Evolutionary conservation across 1,284 basidiomycete genomes (phyloP).

Genomic region (Tetrapyrgos nigripes): DNA sequence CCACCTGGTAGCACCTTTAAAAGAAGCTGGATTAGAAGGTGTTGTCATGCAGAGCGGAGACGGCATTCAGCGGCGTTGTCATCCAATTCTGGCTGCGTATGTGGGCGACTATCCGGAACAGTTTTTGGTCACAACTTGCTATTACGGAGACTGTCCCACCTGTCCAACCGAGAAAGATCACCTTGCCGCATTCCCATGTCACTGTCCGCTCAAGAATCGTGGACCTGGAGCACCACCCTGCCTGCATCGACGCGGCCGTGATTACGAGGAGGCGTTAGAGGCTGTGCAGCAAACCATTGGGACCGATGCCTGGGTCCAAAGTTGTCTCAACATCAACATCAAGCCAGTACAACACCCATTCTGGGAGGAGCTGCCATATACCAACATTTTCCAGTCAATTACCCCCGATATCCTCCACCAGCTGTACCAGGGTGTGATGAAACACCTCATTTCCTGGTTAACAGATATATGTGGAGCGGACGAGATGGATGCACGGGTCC

Average conservation of each 20-base stretch:
- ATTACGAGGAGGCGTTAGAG: neutral
- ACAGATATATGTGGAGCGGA: conserved; percentile 2
- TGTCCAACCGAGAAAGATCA: conserved; percentile 11
- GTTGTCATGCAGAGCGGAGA: conserved; percentile 29
- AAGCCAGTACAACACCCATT: conserved; percentile 26
- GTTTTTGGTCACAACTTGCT: conserved; percentile 17
- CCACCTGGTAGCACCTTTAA: conserved; percentile 33
- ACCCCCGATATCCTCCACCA: conserved; percentile 38
- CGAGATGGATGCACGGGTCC: conserved; percentile 20
- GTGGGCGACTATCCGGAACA: conserved; percentile 30
- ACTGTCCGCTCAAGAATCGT: neutral
- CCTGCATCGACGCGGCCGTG: too few species aligned
- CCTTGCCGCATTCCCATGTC: neutral
- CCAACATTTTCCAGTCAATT: conserved; percentile 28
- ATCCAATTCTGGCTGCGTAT: conserved; percentile 34
- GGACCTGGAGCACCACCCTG: too few species aligned
- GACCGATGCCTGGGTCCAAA: neutral
- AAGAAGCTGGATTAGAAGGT: conserved; percentile 24
- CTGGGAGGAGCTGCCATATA: conserved; percentile 29
- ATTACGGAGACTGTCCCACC: conserved; percentile 13
- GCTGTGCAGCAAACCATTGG: neutral
- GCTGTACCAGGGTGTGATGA: conserved; percentile 38
- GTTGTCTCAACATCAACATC: conserved; percentile 1
- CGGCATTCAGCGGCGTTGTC: conserved; percentile 23
- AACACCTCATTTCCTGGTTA: conserved; percentile 23